Percentiles rank a stretch among this genome's conserved stretches.
Conservation (phyloP, 1,284 basidiomycete genomes). For the Leccinum pachyderme region DNA sequence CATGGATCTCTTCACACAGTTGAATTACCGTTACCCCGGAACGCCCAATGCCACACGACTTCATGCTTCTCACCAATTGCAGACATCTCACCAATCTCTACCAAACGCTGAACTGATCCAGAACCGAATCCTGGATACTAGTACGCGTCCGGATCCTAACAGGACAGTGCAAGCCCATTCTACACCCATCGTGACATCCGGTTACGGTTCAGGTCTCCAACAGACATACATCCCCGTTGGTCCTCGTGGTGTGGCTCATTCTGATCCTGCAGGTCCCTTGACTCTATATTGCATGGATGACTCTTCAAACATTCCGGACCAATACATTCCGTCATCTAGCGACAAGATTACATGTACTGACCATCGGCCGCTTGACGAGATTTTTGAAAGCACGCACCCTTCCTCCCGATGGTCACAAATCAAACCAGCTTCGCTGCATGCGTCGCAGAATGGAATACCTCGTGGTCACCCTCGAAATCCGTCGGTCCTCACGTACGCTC, state of each 20-base stretch:
- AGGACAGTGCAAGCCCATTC: neutral
- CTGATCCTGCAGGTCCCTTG: neutral
- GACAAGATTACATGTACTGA: slow-evolving; percentile 30
- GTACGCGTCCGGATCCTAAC: neutral
- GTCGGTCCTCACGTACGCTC: slow-evolving; percentile 16
- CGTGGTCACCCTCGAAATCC: neutral
- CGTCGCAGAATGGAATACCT: slow-evolving; percentile 3
- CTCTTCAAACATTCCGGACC: slow-evolving; percentile 14
- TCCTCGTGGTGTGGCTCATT: neutral
- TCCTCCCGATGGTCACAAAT: neutral
- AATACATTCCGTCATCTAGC: slow-evolving; percentile 29
- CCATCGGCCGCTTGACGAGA: slow-evolving; percentile 28
- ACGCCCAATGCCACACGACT: neutral
- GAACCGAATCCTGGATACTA: neutral
- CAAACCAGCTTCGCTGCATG: neutral
- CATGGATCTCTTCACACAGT: slow-evolving; percentile 19
- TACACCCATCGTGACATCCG: neutral
- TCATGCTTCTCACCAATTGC: slow-evolving; percentile 5
- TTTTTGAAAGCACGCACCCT: slow-evolving; percentile 16
- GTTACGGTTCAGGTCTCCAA: neutral
- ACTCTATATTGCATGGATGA: neutral
- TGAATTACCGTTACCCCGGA: slow-evolving; percentile 22
- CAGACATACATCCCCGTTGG: neutral
- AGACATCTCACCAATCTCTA: neutral
- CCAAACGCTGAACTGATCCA: slow-evolving; percentile 1